phyloP scores from a whole-genome alignment of 805 yeast genomes.

The Blastobotrys americana region DNA sequence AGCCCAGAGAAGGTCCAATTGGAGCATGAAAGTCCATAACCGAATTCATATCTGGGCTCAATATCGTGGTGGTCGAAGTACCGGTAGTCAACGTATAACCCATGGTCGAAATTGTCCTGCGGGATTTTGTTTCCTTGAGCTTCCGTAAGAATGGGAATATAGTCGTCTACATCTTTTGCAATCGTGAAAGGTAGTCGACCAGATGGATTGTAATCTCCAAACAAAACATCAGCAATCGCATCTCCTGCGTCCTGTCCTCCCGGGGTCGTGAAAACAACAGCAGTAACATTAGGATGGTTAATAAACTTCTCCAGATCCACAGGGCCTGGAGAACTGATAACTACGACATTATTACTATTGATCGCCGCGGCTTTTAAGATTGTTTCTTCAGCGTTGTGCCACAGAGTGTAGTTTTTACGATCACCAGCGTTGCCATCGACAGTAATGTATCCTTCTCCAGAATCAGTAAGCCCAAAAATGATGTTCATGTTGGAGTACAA shows the following conservation, averaged over 20 bases:
- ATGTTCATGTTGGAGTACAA: slow-evolving; percentile 46
- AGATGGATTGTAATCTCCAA: slow-evolving; percentile 56
- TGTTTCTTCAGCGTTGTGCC: slow-evolving; percentile 53
- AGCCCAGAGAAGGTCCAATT: slow-evolving; percentile 34
- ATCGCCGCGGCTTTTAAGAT: slow-evolving; percentile 43
- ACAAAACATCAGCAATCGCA: slow-evolving; percentile 51
- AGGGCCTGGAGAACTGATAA: slow-evolving; percentile 55
- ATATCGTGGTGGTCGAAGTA: slow-evolving; percentile 51
- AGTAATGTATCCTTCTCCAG: slow-evolving; percentile 54
- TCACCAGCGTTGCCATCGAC: slow-evolving; percentile 58
- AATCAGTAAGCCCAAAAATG: slow-evolving; percentile 46
- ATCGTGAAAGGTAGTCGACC: slow-evolving; percentile 59
- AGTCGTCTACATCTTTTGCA: slow-evolving; percentile 43
- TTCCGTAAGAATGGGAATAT: slow-evolving; percentile 35
- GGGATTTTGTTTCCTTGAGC: slow-evolving; percentile 31
- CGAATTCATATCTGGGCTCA: slow-evolving; percentile 54
- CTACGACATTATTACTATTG: slow-evolving; percentile 50
- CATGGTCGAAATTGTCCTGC: slow-evolving; percentile 34
- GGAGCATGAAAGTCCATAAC: slow-evolving; percentile 54
- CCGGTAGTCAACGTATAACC: slow-evolving; percentile 47
- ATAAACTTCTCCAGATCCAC: slow-evolving; percentile 50
- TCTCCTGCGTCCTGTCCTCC: slow-evolving; percentile 50
- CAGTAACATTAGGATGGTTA: slow-evolving; percentile 52
- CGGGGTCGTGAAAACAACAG: slow-evolving; percentile 49
- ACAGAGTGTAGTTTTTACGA: slow-evolving; percentile 43